phyloP scores from a whole-genome alignment of 805 yeast species.

The Pichia kluyveri region DNA sequence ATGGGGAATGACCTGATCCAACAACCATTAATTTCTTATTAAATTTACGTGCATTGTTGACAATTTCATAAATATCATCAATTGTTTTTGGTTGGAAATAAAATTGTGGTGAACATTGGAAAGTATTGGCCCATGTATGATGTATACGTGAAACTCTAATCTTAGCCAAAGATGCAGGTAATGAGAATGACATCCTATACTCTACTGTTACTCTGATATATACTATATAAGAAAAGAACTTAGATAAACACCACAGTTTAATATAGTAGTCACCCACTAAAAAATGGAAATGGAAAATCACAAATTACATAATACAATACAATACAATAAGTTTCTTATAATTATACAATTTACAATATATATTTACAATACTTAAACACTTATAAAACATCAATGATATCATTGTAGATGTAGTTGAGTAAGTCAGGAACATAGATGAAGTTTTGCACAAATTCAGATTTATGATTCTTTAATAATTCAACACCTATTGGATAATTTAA shows the following conservation, averaged over 20 bases:
- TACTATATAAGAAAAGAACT: too few relatives aligned
- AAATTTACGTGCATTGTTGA: slow-evolving; percentile 50
- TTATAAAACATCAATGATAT: slow-evolving; percentile 8
- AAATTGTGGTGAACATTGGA: slow-evolving; percentile 62
- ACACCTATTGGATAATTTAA: slow-evolving; percentile 24
- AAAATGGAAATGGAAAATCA: too few relatives aligned
- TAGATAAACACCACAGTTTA: too few relatives aligned
- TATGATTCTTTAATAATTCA: slow-evolving; percentile 25
- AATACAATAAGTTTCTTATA: not conserved
- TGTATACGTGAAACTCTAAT: slow-evolving; percentile 38
- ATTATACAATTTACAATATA: too few relatives aligned
- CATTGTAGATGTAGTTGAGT: slow-evolving; percentile 18
- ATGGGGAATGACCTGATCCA: slow-evolving; percentile 95
- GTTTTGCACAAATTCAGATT: slow-evolving; percentile 24
- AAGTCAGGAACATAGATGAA: slow-evolving; percentile 29
- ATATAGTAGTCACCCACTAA: too few relatives aligned
- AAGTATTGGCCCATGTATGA: slow-evolving; percentile 88
- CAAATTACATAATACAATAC: not conserved
- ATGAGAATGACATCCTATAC: slow-evolving; percentile 7
- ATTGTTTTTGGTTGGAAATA: slow-evolving; percentile 68
- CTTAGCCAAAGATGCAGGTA: slow-evolving; percentile 20
- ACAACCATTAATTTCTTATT: slow-evolving; percentile 69
- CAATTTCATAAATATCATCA: slow-evolving; percentile 61
- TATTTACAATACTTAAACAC: too few relatives aligned
- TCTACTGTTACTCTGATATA: too few relatives aligned